Conservation (phyloP, 352 stramenopile species). For the Phytophthora palmivora region DNA sequence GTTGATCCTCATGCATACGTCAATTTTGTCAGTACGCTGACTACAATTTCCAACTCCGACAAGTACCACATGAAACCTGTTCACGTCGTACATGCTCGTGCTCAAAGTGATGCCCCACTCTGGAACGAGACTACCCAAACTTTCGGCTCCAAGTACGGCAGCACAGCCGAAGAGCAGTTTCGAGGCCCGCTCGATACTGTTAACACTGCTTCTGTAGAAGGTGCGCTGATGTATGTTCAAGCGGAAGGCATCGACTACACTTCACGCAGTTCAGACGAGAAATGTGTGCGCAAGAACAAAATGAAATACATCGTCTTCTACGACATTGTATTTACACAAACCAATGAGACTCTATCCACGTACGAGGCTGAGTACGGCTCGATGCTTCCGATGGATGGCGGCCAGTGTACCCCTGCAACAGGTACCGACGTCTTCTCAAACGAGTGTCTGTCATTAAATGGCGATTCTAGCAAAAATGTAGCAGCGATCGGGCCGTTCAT, state of each 20-base stretch:
- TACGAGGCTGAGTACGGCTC: too few species aligned
- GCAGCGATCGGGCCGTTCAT: too few species aligned
- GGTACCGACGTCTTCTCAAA: too few species aligned
- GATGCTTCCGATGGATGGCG: too few species aligned
- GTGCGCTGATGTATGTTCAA: conserved; percentile 58
- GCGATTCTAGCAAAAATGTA: too few species aligned
- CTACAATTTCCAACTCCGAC: conserved; percentile 43
- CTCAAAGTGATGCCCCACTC: conserved; percentile 59
- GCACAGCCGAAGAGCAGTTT: conserved; percentile 41
- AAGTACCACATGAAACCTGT: conserved; percentile 66
- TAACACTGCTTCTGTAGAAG: conserved; percentile 56
- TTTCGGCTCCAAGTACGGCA: conserved; percentile 51
- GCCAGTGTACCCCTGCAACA: too few species aligned
- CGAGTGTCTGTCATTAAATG: too few species aligned
- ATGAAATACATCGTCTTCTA: conserved; percentile 40
- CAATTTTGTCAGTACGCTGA: conserved; percentile 35
- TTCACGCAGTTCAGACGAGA: conserved; percentile 25
- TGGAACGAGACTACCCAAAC: conserved; percentile 52
- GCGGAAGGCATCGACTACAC: conserved; percentile 64
- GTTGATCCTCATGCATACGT: too few species aligned
- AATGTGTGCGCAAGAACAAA: conserved; percentile 45
- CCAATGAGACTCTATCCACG: too few species aligned
- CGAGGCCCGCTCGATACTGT: conserved; percentile 46
- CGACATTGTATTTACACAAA: too few species aligned
- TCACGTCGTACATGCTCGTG: conserved; percentile 64